Conservation (phyloP, 1,139 yeast species). For the Geotrichum carabidarum region DNA sequence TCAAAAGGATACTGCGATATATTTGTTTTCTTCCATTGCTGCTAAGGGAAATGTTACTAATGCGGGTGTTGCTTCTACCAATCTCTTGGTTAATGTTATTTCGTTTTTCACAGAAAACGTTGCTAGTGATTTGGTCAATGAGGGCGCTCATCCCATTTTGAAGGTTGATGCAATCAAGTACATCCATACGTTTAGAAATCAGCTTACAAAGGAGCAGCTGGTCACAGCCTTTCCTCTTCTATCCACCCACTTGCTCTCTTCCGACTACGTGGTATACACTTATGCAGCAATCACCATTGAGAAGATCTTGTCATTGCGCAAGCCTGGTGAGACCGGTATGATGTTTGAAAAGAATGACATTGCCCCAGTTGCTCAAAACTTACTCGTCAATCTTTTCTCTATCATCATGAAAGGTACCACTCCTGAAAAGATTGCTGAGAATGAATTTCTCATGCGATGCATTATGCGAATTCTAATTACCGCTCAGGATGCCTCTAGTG, state of each 20-base stretch:
- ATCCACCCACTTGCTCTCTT: constrained; percentile 55
- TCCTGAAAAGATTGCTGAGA: constrained; percentile 91
- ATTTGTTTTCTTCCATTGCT: constrained; percentile 82
- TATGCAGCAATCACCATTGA: constrained; percentile 93
- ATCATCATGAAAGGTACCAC: constrained; percentile 57
- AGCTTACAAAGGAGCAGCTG: constrained; percentile 79
- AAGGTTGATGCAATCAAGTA: constrained; percentile 91
- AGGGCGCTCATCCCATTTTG: constrained; percentile 47
- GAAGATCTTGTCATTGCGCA: constrained; percentile 72
- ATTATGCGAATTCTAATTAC: constrained; percentile 78
- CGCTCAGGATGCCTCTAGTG: constrained; percentile 57
- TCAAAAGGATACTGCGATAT: constrained; percentile 80
- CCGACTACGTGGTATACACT: constrained; percentile 81
- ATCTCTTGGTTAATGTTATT: constrained; percentile 77
- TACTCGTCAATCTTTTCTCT: constrained; percentile 61
- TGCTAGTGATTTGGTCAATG: constrained; percentile 67
- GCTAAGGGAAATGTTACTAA: constrained; percentile 82
- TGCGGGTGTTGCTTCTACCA: constrained; percentile 85
- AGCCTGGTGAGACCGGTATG: constrained; percentile 41
- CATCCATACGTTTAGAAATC: constrained; percentile 85
- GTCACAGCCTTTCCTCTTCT: constrained; percentile 75
- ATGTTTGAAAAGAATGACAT: constrained; percentile 73
- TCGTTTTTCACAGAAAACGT: constrained; percentile 75
- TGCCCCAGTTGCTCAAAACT: constrained; percentile 47
- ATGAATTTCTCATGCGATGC: constrained; percentile 86